Evolutionary conservation across 345 rosid genomes (phyloP).

Genomic region (Microthlaspi erraticum): DNA sequence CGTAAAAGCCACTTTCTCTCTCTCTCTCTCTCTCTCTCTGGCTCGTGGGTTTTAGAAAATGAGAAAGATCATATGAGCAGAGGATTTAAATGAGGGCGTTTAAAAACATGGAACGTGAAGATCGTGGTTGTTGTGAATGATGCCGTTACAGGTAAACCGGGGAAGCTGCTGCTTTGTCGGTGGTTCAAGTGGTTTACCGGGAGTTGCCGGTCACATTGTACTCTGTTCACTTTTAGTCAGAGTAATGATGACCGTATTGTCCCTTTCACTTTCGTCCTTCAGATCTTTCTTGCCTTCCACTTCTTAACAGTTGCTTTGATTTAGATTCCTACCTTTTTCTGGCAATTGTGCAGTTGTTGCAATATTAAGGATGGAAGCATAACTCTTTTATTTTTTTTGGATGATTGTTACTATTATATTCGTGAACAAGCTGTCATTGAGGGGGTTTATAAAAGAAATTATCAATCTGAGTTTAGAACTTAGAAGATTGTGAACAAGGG

Average conservation of each 20-base stretch:
- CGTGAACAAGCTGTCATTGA: too few relatives aligned
- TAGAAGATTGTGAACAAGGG: too few relatives aligned
- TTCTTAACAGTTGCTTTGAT: constrained; percentile 9
- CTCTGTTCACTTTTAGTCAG: constrained; percentile 28
- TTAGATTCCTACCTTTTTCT: constrained; percentile 17
- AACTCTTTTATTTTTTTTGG: too few relatives aligned
- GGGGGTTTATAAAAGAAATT: too few relatives aligned
- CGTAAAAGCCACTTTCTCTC: constrained; percentile 25
- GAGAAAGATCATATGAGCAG: neutral
- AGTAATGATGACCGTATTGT: constrained; percentile 31
- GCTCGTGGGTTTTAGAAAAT: constrained; percentile 3
- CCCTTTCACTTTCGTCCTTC: constrained; percentile 24
- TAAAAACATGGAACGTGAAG: constrained; percentile 21
- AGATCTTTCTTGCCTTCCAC: constrained; percentile 35
- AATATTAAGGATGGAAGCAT: too few relatives aligned
- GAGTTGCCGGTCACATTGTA: constrained; percentile 31
- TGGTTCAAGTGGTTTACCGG: constrained; percentile 39
- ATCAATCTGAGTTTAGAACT: too few relatives aligned
- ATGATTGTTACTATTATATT: too few relatives aligned
- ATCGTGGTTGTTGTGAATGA: constrained; percentile 28
- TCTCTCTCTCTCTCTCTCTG: neutral
- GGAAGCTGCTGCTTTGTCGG: constrained; percentile 45
- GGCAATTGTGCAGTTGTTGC: too few relatives aligned
- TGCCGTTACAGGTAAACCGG: constrained; percentile 38
- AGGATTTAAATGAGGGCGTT: constrained; percentile 23